Base-by-base conservation (phyloP, 164 flowering plant genomes). In the Cinnamomum chago region DNA sequence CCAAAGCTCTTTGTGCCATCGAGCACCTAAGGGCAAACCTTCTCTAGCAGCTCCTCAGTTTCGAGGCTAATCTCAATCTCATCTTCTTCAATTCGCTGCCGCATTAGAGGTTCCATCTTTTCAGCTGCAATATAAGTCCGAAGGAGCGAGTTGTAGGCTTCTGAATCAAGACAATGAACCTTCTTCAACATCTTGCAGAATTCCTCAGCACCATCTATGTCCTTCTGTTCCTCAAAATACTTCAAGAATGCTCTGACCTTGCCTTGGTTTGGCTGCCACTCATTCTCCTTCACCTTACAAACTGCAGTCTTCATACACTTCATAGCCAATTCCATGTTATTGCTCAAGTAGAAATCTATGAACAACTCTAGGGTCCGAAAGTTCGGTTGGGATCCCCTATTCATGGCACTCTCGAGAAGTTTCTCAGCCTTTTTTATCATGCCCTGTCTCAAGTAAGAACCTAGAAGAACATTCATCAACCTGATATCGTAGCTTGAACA, bases 351-450 rank as follows among this genome's bases (percentile, higher is more conserved):
- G 76, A 65, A 85, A 23, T 72, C 73, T 83, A 90, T 84, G 76
- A 90, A 83, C 75, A 77, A 65, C 72, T 88, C 90, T 33, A 81
- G 68, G 9, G 86, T 77, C 23, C 65, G 79, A 30, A 68, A 77
- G 65, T 76, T 74, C 2, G 84, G 85, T n/a, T 77, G 73, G 14
- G 70, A 24, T 47, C 82, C 72, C 75, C 73, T 86, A 74, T 77
- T 74, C 5, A 25, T 1, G n/a, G 88, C 84, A 11, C 70, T 75
- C 22, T 80, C 78, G n/a, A 78, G 73, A 25, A 90, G 64, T 52
- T 22, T 15, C 70, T 78, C 76, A 25, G 94, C 98, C 75, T 92
- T 94, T 68, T 88, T 70, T 25, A 81, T 23, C 97, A 85, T 89
- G 78, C 78, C 84, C 5, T 73, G 82, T 55, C 62, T 79, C 68